These are phyloP conservation scores for Pyrus betulifolia DNA, from an alignment of 306 rosid genomes.

Conservation along the genomic window DNA sequence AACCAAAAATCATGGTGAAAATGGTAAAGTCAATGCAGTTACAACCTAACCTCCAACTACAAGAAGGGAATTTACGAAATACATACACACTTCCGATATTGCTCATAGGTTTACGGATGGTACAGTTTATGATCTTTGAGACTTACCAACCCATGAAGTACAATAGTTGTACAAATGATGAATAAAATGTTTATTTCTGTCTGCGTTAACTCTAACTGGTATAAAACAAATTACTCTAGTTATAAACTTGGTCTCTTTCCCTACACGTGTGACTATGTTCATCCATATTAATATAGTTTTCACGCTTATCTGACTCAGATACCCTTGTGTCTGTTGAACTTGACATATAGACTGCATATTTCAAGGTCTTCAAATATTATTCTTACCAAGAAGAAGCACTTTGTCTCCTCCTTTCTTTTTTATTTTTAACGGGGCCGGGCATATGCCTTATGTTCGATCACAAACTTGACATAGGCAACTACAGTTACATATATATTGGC, in stretches of 20 bases:
- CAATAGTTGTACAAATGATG: not conserved
- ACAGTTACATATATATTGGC: not conserved
- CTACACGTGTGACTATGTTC: not conserved
- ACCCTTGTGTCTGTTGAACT: not conserved
- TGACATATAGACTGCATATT: not conserved
- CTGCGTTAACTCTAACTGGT: not conserved
- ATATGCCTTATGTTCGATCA: too few relatives aligned
- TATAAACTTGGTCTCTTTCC: not conserved
- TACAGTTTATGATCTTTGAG: not conserved
- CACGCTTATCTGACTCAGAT: not conserved
- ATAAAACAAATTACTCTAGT: not conserved
- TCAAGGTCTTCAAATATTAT: not conserved
- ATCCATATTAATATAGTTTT: not conserved
- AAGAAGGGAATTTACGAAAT: not conserved
- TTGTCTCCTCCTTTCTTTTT: too few relatives aligned
- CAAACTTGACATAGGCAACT: not conserved
- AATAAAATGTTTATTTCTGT: not conserved
- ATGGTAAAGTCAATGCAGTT: not conserved
- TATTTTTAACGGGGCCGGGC: too few relatives aligned
- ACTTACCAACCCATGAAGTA: not conserved
- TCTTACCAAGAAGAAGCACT: too few relatives aligned
- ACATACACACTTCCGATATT: not conserved
- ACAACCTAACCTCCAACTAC: not conserved
- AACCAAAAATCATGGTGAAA: not conserved
- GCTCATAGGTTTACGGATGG: not conserved